Evolutionary conservation across 306 rosid genomes (phyloP).

Genomic region (Quercus robur): DNA sequence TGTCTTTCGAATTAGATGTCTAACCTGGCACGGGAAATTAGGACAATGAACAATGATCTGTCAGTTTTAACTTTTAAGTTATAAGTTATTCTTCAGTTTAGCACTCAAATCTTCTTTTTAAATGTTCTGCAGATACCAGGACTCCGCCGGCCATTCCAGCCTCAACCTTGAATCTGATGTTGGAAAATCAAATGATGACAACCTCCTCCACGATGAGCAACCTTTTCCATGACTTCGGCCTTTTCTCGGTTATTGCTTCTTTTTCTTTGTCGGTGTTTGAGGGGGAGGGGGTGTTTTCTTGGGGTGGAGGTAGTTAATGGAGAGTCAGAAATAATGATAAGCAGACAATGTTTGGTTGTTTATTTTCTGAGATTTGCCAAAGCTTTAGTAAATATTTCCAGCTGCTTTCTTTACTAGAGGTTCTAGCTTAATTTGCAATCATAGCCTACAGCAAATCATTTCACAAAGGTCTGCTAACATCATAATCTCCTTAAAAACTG

Average conservation of each 20-base stretch:
- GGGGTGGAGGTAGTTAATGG: background rate
- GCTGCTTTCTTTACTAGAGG: background rate
- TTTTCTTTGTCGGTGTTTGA: background rate
- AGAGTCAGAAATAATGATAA: background rate
- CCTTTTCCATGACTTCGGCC: background rate
- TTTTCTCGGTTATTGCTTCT: background rate
- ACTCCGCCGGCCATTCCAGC: slow-evolving; percentile 44
- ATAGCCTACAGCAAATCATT: background rate
- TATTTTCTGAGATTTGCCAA: slow-evolving; percentile 1
- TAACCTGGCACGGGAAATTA: too few species aligned
- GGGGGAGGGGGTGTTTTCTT: background rate
- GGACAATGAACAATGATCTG: background rate
- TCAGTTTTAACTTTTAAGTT: background rate
- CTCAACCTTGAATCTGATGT: slow-evolving; percentile 42
- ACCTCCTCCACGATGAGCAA: background rate
- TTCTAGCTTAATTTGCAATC: background rate
- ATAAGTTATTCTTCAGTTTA: background rate
- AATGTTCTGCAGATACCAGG: slow-evolving; percentile 70
- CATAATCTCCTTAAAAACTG: too few species aligned
- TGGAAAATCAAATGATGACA: background rate
- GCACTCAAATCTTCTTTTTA: background rate
- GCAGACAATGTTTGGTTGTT: background rate
- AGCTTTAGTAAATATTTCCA: background rate
- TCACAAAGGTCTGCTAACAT: too few species aligned
- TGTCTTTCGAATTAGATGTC: too few species aligned